phyloP scores from a whole-genome alignment of 495 filamentous ascomycete genomes.

The Talaromyces stipitatus region DNA sequence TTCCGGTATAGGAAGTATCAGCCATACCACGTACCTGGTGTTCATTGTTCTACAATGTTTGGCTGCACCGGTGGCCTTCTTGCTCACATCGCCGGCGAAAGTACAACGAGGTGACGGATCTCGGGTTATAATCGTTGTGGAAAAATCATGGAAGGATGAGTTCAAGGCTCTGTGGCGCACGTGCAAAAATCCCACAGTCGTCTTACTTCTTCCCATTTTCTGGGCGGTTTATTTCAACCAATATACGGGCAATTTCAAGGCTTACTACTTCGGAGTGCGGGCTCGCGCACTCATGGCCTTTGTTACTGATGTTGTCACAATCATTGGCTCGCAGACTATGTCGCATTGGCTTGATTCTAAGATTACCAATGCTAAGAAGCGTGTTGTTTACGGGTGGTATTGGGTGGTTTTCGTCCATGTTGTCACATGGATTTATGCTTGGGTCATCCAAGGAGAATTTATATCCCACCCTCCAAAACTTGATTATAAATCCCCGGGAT shows the following conservation, averaged over 20 bases:
- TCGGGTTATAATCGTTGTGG: constrained; percentile 36
- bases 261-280: constrained; percentile 31
- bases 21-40: constrained; percentile 39
- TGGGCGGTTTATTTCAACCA: constrained; percentile 35
- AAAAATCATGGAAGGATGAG: constrained; percentile 33
- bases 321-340: constrained; percentile 30
- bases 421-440: constrained; percentile 37
- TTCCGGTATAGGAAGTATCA: not conserved
- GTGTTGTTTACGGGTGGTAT: constrained; percentile 33
- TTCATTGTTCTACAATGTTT: constrained; percentile 54
- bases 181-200: constrained; percentile 14
- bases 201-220: constrained; percentile 27
- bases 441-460: constrained; percentile 43
- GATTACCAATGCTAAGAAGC: constrained; percentile 24
- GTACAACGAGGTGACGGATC: constrained; percentile 50
- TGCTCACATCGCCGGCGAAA: constrained; percentile 44
- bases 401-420: constrained; percentile 35
- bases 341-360: constrained; percentile 36
- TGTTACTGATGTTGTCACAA: constrained; percentile 24
- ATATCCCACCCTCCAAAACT: constrained; percentile 30
- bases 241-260: constrained; percentile 27
- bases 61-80: constrained; percentile 42
- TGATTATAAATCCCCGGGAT: constrained; percentile 38
- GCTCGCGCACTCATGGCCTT: constrained; percentile 31
- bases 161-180: constrained; percentile 23